phyloP scores from a whole-genome alignment of 805 yeast species.

The Ogataea degrootiae region DNA sequence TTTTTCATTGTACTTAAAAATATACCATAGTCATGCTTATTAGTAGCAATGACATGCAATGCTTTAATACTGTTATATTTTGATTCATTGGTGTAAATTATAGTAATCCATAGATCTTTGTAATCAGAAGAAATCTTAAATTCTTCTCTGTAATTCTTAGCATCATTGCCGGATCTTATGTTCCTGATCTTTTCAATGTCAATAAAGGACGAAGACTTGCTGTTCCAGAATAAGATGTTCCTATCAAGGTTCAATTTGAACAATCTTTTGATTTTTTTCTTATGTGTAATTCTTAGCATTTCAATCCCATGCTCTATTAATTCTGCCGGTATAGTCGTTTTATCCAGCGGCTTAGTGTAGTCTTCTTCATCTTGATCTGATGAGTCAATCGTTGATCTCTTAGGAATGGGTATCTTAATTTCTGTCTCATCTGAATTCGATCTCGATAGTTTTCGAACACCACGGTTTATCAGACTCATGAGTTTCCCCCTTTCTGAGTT shows the following conservation, averaged over 20 bases:
- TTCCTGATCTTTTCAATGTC: slow-evolving; percentile 61
- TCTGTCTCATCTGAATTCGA: slow-evolving; percentile 16
- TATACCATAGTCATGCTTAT: slow-evolving; percentile 45
- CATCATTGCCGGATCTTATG: slow-evolving; percentile 61
- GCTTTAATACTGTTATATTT: slow-evolving; percentile 65
- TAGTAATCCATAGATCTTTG: slow-evolving; percentile 71
- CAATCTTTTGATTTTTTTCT: slow-evolving; percentile 55
- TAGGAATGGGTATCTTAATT: slow-evolving; percentile 4
- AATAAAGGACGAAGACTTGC: slow-evolving; percentile 39
- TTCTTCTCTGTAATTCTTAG: slow-evolving; percentile 82
- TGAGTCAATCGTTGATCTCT: neutral
- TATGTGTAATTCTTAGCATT: slow-evolving; percentile 64
- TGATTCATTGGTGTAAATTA: slow-evolving; percentile 60
- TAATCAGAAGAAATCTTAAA: slow-evolving; percentile 65
- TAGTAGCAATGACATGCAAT: slow-evolving; percentile 68
- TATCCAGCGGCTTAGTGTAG: slow-evolving; percentile 17
- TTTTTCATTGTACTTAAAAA: slow-evolving; percentile 52
- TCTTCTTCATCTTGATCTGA: slow-evolving; percentile 8
- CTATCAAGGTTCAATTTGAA: slow-evolving; percentile 52
- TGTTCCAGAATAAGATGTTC: slow-evolving; percentile 56
- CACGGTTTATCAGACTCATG: slow-evolving; percentile 5
- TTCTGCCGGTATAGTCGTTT: slow-evolving; percentile 38
- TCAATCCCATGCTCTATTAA: slow-evolving; percentile 55
- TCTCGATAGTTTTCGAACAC: slow-evolving; percentile 13
- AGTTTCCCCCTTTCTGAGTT: slow-evolving; percentile 7